phyloP scores from a whole-genome alignment of 345 rosid genomes.

The Leavenworthia alabamica region DNA sequence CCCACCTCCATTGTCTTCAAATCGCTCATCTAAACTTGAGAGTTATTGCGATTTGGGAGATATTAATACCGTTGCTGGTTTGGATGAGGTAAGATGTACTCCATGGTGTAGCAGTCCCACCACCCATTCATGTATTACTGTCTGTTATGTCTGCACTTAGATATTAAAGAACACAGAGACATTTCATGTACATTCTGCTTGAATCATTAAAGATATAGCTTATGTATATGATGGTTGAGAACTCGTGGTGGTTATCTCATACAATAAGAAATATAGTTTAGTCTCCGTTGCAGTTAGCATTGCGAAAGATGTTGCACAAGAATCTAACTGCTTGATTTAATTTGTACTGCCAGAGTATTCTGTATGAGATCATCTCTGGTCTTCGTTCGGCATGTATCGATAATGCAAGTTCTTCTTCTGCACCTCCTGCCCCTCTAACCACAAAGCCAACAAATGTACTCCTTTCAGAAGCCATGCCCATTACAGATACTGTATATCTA shows the following conservation, averaged over 20 bases:
- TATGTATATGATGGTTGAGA: neutral
- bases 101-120: neutral
- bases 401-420: constrained; percentile 82
- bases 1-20: constrained; percentile 63
- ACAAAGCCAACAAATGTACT: constrained; percentile 60
- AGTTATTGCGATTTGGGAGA: constrained; percentile 72
- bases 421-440: constrained; percentile 49
- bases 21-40: constrained; percentile 57
- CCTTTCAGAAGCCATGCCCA: constrained; percentile 54
- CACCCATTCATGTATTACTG: neutral
- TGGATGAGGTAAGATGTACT: constrained; percentile 65
- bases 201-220: neutral
- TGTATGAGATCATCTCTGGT: constrained; percentile 75
- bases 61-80: constrained; percentile 43
- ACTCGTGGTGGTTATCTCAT: neutral
- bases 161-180: neutral
- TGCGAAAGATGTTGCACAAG: neutral
- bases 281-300: constrained; percentile 7
- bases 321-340: constrained; percentile 26
- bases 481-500: constrained; percentile 33
- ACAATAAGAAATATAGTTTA: neutral
- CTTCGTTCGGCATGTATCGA: constrained; percentile 56
- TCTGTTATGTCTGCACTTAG: neutral
- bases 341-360: constrained; percentile 47
- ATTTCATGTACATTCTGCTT: constrained; percentile 1